Evolutionary conservation across 2,329 filamentous ascomycete species (phyloP).

Genomic region (Acrocalymma vagum): DNA sequence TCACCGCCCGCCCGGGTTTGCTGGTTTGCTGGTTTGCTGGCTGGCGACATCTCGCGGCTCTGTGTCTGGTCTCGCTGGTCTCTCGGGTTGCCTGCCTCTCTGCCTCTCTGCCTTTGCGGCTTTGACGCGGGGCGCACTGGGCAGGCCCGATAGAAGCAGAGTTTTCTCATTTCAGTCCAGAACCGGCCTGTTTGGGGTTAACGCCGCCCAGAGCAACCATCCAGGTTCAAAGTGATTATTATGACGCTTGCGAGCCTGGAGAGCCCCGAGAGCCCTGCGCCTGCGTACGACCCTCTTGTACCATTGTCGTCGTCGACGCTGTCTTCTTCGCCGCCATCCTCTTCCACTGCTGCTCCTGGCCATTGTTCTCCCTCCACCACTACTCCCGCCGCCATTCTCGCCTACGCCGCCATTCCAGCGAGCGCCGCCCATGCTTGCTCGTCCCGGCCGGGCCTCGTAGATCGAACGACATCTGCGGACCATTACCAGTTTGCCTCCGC

Average conservation of each 20-base stretch:
- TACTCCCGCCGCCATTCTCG: neutral
- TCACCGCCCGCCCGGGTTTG: too few relatives aligned
- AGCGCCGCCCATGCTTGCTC: too few relatives aligned
- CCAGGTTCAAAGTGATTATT: constrained; percentile 39
- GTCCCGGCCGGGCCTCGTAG: too few relatives aligned
- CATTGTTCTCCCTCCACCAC: constrained; percentile 4
- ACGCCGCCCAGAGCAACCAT: constrained; percentile 38
- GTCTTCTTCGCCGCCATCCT: constrained; percentile 8
- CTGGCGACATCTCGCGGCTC: too few relatives aligned
- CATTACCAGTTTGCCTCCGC: too few relatives aligned
- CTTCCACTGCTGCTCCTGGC: constrained; percentile 8
- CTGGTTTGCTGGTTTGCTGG: too few relatives aligned
- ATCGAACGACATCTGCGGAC: too few relatives aligned
- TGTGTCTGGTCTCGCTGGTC: too few relatives aligned
- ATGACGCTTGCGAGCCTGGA: constrained; percentile 38
- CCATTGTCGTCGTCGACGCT: too few relatives aligned
- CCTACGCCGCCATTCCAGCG: neutral
- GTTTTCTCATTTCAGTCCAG: constrained; percentile 41
- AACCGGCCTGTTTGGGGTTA: constrained; percentile 40
- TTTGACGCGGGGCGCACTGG: constrained; percentile 20
- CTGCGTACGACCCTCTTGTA: neutral
- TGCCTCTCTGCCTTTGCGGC: too few relatives aligned
- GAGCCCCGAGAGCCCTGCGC: too few relatives aligned
- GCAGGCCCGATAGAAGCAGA: constrained; percentile 45
- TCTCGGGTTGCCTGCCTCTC: constrained; percentile 38